A percentile compares a stretch with the other conserved stretches of the same genome.
Conservation (phyloP, 1,284 basidiomycete species). For the Leccinum subrobustum region DNA sequence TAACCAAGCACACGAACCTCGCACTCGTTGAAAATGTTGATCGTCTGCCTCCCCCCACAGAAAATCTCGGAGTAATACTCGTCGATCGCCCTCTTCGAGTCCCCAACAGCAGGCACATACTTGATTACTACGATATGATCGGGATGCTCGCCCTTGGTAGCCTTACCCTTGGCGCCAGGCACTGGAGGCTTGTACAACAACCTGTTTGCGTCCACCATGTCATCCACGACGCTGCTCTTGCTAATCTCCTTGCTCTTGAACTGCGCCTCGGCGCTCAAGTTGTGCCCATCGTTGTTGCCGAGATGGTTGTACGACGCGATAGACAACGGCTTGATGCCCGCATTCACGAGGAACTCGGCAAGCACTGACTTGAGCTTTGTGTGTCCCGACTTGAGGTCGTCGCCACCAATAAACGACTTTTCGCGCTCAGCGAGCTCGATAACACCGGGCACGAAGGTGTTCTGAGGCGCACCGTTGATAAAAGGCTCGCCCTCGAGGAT, state of each 20-base stretch:
- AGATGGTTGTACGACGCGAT: constrained; percentile 99
- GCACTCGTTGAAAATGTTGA: constrained; percentile 97
- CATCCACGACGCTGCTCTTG: constrained; percentile 96
- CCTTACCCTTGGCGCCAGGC: constrained; percentile 61
- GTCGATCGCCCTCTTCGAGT: constrained; percentile 97
- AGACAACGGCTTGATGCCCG: constrained; percentile 96
- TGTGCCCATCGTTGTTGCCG: constrained; percentile 97
- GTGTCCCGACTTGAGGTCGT: constrained; percentile 96
- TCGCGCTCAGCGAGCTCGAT: constrained; percentile 90
- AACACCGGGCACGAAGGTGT: constrained; percentile 97
- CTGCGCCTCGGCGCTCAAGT: constrained; percentile 89
- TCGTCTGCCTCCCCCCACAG: constrained; percentile 77
- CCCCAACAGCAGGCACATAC: constrained; percentile 91
- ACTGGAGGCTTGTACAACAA: constrained; percentile 84
- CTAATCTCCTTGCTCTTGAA: constrained; percentile 99
- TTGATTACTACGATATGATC: constrained; percentile 98
- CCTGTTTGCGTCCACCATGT: constrained; percentile 93
- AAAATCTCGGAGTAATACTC: constrained; percentile 98
- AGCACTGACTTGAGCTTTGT: constrained; percentile 95
- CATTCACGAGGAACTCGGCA: constrained; percentile 98
- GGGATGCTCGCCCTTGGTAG: constrained; percentile 87
- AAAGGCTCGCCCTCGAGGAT: constrained; percentile 96
- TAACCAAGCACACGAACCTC: constrained; percentile 49
- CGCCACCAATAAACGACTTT: constrained; percentile 94
- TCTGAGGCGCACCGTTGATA: constrained; percentile 98